Conservation (phyloP, 345 rosid genomes). For the Nephelium lappaceum region DNA sequence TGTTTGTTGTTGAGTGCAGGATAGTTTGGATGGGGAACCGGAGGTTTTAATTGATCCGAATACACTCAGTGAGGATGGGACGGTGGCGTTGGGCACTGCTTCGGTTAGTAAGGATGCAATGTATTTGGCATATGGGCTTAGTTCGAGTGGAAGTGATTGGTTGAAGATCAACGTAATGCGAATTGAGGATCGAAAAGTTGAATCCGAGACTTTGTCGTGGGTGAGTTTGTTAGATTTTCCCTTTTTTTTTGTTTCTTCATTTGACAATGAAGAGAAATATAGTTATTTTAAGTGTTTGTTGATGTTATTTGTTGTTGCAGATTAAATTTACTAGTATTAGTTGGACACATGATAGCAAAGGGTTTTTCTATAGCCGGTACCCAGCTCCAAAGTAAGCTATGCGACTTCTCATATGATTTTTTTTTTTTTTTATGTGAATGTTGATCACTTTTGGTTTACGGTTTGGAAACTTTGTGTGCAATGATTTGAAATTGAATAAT, state of each 20-base stretch:
- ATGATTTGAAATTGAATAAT: neutral
- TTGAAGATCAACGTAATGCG: slow-evolving; percentile 74
- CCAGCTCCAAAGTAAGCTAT: slow-evolving; percentile 83
- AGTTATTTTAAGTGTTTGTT: neutral
- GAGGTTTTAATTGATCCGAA: slow-evolving; percentile 89
- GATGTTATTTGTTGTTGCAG: slow-evolving; percentile 34
- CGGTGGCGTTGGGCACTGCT: slow-evolving; percentile 57
- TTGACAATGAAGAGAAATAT: neutral
- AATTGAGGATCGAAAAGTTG: slow-evolving; percentile 60
- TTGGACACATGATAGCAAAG: slow-evolving; percentile 91
- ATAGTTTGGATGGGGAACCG: slow-evolving; percentile 66
- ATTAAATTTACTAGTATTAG: slow-evolving; percentile 73
- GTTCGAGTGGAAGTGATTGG: slow-evolving; percentile 96
- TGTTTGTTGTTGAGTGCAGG: slow-evolving; percentile 39
- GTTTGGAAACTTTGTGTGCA: neutral
- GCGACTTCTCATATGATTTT: neutral
- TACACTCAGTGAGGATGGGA: slow-evolving; percentile 82
- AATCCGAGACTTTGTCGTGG: slow-evolving; percentile 80
- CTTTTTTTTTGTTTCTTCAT: neutral
- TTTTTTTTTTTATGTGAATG: too few relatives aligned
- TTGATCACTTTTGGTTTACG: neutral
- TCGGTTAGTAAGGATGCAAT: slow-evolving; percentile 74
- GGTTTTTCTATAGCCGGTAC: slow-evolving; percentile 90
- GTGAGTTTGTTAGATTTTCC: slow-evolving; percentile 39
- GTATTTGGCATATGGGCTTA: slow-evolving; percentile 76